Conservation (phyloP, 2,329 filamentous ascomycete genomes). For the Fusarium sterilihyphosum region DNA sequence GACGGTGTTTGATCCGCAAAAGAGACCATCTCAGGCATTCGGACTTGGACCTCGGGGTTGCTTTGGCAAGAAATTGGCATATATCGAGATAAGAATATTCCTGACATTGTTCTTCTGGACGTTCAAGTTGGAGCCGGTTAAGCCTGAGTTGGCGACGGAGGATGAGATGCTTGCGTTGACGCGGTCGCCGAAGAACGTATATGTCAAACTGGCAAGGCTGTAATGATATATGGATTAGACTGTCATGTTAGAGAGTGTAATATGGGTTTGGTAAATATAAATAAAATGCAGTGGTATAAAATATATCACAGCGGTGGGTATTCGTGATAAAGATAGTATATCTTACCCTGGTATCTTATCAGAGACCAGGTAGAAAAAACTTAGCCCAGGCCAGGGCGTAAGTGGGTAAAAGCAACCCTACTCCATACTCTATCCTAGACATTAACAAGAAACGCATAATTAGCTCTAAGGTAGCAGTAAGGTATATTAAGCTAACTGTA, state of each 20-base stretch:
- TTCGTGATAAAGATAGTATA: too few relatives aligned
- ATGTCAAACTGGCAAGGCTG: neutral
- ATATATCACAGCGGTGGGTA: too few relatives aligned
- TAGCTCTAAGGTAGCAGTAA: too few relatives aligned
- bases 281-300: neutral
- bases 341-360: too few relatives aligned
- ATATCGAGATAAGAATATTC: constrained; percentile 24
- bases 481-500: too few relatives aligned
- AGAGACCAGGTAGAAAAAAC: too few relatives aligned
- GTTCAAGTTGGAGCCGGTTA: neutral
- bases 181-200: constrained; percentile 22
- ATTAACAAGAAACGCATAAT: too few relatives aligned
- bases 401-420: too few relatives aligned
- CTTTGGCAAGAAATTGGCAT: constrained; percentile 34
- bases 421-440: too few relatives aligned
- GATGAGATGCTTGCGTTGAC: constrained; percentile 21
- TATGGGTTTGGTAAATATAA: fast-evolving
- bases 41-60: constrained; percentile 31
- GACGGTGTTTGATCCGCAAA: constrained; percentile 19
- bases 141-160: constrained; percentile 1
- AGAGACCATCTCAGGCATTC: constrained; percentile 28
- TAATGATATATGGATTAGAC: fast-evolving
- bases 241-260: fast-evolving
- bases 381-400: too few relatives aligned
- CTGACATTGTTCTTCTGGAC: constrained; percentile 18